Evolutionary conservation across 331 rosid species (phyloP), one percentile per base, ranked within the genome.

Genomic region (Dryas integrifolia): DNA sequence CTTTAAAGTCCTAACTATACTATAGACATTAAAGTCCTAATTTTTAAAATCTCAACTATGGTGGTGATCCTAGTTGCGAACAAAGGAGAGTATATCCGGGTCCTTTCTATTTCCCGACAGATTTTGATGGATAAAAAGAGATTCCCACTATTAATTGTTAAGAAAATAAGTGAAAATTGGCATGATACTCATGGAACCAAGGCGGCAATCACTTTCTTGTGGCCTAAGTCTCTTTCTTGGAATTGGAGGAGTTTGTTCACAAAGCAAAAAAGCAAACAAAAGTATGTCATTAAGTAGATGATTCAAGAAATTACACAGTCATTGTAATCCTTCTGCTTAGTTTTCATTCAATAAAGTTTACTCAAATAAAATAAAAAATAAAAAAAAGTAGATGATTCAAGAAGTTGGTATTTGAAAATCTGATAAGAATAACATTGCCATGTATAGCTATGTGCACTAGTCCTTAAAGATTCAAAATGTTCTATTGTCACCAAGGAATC

Each of bases 121-220:
- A 56, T 4, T 56, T 1, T 56, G 60, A 56, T 4, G 15, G 14
- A 30, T 26, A 6, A 30, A 0, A 58, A 58, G 64, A 30, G 2
- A 58, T 58, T 56, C 18, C 65, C 30, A 58, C 5, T 3, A 12
- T 59, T 35, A 59, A 35, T 30, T 35, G 65, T 59, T 59, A 14
- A 65, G 0, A 58, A 45, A 45, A 3, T 15, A 61, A n/a, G 9
- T 18, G 45, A 35, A 59, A 38, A 35, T 58, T 3, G 51, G 62
- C 49, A 1, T 38, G 73, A 38, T 15, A 11, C 30, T 76, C 48
- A 41, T 57, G 77, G 67, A 79, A 75, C 82, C 81, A 82, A 38
- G 75, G 38, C 77, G 83, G 52, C 48, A 46, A 48, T 72, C 79
- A 21, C 1, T 62, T 35, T 44, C 58, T 26, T 58, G 64, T 59